A percentile compares a stretch with the other conserved stretches of the same genome.
Conservation (phyloP, 1,139 yeast genomes). For the Yueomyces sp. region DNA sequence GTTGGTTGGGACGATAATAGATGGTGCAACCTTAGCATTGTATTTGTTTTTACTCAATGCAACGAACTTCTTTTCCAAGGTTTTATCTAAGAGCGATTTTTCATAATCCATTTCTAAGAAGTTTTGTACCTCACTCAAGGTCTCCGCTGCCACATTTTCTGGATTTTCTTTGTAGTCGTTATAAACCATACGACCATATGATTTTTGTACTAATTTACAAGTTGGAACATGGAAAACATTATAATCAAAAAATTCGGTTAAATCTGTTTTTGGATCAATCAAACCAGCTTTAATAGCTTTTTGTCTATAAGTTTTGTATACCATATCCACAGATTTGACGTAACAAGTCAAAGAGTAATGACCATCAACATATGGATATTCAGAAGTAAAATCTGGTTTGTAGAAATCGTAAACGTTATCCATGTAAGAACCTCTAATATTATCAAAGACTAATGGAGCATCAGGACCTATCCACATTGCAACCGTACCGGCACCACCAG, state of each 20-base stretch:
- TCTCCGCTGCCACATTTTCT: slow-evolving; percentile 29
- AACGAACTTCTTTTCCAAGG: slow-evolving; percentile 76
- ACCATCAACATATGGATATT: slow-evolving; percentile 97
- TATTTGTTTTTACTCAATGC: slow-evolving; percentile 62
- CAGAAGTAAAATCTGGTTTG: slow-evolving; percentile 93
- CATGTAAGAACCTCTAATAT: slow-evolving; percentile 83
- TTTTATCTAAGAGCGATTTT: slow-evolving; percentile 64
- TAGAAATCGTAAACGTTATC: slow-evolving; percentile 96
- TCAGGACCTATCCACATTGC: slow-evolving; percentile 95
- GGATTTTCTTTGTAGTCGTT: slow-evolving; percentile 60
- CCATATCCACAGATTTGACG: slow-evolving; percentile 81
- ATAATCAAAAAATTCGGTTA: slow-evolving; percentile 65
- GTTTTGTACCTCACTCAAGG: slow-evolving; percentile 43
- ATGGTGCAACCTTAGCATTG: slow-evolving; percentile 63
- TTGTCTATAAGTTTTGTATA: slow-evolving; percentile 71
- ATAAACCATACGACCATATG: slow-evolving; percentile 84
- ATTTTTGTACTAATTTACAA: slow-evolving; percentile 87
- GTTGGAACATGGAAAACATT: slow-evolving; percentile 98
- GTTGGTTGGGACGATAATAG: slow-evolving; percentile 82
- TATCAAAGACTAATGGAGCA: slow-evolving; percentile 89
- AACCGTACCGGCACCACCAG: slow-evolving; percentile 98
- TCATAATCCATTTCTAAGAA: slow-evolving; percentile 59
- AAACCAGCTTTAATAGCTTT: slow-evolving; percentile 56
- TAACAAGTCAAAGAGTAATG: slow-evolving; percentile 91
- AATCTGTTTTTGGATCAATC: slow-evolving; percentile 41